These are phyloP conservation scores for Lepiota subincarnata DNA, from an alignment of 768 basidiomycete genomes.

Conservation along the genomic window DNA sequence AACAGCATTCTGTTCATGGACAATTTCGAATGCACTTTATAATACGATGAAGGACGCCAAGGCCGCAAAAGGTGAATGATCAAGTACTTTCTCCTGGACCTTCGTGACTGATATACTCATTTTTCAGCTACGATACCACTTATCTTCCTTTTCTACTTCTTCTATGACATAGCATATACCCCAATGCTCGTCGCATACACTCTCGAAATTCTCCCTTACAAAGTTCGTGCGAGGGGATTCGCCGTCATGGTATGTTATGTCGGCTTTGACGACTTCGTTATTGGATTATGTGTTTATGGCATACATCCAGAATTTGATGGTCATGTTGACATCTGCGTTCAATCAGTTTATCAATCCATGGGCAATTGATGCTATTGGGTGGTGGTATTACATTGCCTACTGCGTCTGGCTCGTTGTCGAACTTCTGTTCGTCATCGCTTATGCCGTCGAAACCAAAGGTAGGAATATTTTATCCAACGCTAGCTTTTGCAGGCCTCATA, in stretches of 20 bases:
- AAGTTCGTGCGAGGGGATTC: constrained; percentile 76
- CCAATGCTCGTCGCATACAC: constrained; percentile 62
- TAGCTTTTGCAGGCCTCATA: neutral
- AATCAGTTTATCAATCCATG: constrained; percentile 80
- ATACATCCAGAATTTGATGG: constrained; percentile 47
- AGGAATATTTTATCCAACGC: constrained; percentile 9
- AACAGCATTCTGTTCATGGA: constrained; percentile 55
- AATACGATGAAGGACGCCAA: constrained; percentile 33
- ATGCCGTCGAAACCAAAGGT: constrained; percentile 64
- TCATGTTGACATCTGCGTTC: constrained; percentile 67
- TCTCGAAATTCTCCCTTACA: constrained; percentile 78
- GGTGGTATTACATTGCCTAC: constrained; percentile 60
- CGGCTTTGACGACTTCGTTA: neutral
- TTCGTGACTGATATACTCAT: neutral
- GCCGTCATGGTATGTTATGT: constrained; percentile 56
- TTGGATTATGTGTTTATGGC: neutral
- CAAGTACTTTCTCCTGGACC: neutral
- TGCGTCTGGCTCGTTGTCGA: constrained; percentile 65
- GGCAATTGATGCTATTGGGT: constrained; percentile 55
- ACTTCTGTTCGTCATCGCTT: constrained; percentile 50
- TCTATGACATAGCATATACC: constrained; percentile 70
- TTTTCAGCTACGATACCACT: constrained; percentile 54
- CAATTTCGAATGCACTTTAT: constrained; percentile 43
- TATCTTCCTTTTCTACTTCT: constrained; percentile 56
- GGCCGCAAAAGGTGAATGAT: constrained; percentile 35